Evolutionary conservation across 805 yeast genomes (phyloP), one percentile per base, ranked within the genome.

Genomic region (Kuraishia cidri): DNA sequence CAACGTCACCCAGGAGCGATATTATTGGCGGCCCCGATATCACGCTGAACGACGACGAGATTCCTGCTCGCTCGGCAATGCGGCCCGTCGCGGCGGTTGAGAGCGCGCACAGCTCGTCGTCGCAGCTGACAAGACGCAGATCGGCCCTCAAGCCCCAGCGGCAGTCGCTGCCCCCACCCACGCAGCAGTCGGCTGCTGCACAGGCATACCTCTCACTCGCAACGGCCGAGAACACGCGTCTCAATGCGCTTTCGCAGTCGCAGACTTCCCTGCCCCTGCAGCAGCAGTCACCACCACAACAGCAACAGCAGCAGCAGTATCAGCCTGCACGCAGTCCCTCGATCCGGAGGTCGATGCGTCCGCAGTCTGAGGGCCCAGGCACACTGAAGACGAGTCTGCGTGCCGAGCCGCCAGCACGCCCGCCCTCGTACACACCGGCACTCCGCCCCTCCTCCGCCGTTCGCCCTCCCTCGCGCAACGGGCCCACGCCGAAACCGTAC

Each of bases 151-250:
- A 72, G 35, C 28, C 40, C 30, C 9, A 20, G 23, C 23, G 10
- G 23, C 23, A 20, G 23, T 10, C 23, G 23, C 7, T 23, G 43
- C 2, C 30, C 9, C 12, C 21, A 9, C 23, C 23, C 9, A 10
- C 9, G 23, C 23, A 20, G 4, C 9, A 21, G 8, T 49, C 60
- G 4, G 63, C 80, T 2, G 83, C 84, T 0, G 70, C 70, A 18
- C 69, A 67, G 37, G 86, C 83, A 0, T 79, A 79, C 44, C 47
- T 79, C 28, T 75, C 84, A 0, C 54, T 79, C 34, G 68, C 88
- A 1, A 82, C 92, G 1, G 88, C 88, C 1, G 87, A 81, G 47
- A 82, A 82, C 50, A 82, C 92, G 0, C 64, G 87, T 37, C 48
- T 79, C 36, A 82, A 82, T 54, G 80, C 90, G 38, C 50, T 74